Evolutionary conservation across 495 filamentous ascomycete species (phyloP).

Genomic region (Aspergillus panamensis): DNA sequence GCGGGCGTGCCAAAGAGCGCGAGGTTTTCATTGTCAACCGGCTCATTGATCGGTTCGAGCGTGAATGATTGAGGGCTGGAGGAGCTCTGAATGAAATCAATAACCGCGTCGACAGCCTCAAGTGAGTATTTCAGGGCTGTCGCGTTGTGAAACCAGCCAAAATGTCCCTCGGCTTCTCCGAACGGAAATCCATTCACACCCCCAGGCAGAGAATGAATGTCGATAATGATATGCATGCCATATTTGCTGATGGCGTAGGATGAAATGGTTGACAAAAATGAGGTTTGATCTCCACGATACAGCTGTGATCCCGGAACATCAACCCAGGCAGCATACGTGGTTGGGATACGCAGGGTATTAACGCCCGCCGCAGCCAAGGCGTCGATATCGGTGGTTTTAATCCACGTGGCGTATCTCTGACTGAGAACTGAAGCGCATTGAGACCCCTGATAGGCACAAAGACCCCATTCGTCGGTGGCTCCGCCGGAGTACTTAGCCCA

Average conservation of each 20-base stretch:
- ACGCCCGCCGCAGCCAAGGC: constrained; percentile 23
- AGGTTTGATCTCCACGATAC: constrained; percentile 29
- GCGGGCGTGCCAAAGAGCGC: constrained; percentile 27
- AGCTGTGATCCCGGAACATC: constrained; percentile 29
- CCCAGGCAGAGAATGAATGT: constrained; percentile 32
- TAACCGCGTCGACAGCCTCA: constrained; percentile 24
- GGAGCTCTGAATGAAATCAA: constrained; percentile 27
- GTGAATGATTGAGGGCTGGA: constrained; percentile 25
- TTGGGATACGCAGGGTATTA: constrained; percentile 30
- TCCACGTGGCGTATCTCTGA: constrained; percentile 28
- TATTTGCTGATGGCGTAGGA: constrained; percentile 28
- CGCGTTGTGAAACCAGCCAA: constrained; percentile 30
- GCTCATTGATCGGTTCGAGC: constrained; percentile 24
- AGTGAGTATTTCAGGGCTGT: constrained; percentile 29
- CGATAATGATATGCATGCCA: constrained; percentile 32
- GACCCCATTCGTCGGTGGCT: constrained; percentile 30
- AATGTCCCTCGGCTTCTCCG: constrained; percentile 28
- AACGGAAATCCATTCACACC: constrained; percentile 30
- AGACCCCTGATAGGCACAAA: constrained; percentile 26
- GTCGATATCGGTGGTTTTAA: constrained; percentile 28
- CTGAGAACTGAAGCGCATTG: constrained; percentile 24
- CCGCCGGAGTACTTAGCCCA: constrained; percentile 25
- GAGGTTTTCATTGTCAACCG: constrained; percentile 20
- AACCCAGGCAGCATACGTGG: constrained; percentile 29
- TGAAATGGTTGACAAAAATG: constrained; percentile 22